phyloP scores from a whole-genome alignment of 2,329 filamentous ascomycete genomes.

The Stemphylium beticola region DNA sequence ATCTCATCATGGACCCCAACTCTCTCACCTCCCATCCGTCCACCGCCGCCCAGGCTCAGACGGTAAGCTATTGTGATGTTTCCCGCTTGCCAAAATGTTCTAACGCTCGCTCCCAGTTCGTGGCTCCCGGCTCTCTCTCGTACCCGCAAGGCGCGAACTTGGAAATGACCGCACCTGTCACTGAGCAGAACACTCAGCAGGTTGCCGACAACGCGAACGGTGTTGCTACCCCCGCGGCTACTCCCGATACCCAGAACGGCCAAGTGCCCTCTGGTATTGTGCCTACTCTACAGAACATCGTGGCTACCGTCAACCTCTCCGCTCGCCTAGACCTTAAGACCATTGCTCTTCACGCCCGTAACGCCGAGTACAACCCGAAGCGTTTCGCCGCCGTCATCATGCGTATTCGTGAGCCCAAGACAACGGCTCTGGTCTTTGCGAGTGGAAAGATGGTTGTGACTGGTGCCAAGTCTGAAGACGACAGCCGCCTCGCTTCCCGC shows the following conservation, averaged over 20 bases:
- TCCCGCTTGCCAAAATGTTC: conserved; percentile 17
- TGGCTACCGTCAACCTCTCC: conserved; percentile 99
- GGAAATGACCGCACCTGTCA: conserved; percentile 81
- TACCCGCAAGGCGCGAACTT: conserved; percentile 79
- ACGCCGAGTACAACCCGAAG: conserved; percentile 99
- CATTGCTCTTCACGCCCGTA: conserved; percentile 95
- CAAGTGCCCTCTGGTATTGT: conserved; percentile 70
- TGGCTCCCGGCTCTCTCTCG: conserved; percentile 87
- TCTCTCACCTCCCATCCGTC: conserved; percentile 88
- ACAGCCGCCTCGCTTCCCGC: conserved; percentile 93
- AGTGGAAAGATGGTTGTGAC: conserved; percentile 99
- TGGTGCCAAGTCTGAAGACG: conserved; percentile 96
- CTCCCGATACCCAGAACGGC: conserved; percentile 76
- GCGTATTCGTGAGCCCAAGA: conserved; percentile 99
- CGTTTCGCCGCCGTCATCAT: conserved; percentile 99
- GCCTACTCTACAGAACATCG: conserved; percentile 71
- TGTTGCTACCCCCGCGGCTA: conserved; percentile 89
- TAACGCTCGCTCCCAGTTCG: conserved; percentile 59
- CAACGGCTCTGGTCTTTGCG: conserved; percentile 95
- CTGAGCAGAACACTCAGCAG: conserved; percentile 69
- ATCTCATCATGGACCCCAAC: conserved; percentile 70
- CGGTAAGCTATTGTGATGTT: conserved; percentile 51
- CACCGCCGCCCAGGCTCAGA: conserved; percentile 91
- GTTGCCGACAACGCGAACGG: conserved; percentile 63
- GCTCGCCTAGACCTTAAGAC: conserved; percentile 98